A percentile compares a stretch with the other conserved stretches of the same genome.
Evolutionary conservation across 1,284 basidiomycete species (phyloP).

Genomic region (Cutaneotrichosporon spelunceum): DNA sequence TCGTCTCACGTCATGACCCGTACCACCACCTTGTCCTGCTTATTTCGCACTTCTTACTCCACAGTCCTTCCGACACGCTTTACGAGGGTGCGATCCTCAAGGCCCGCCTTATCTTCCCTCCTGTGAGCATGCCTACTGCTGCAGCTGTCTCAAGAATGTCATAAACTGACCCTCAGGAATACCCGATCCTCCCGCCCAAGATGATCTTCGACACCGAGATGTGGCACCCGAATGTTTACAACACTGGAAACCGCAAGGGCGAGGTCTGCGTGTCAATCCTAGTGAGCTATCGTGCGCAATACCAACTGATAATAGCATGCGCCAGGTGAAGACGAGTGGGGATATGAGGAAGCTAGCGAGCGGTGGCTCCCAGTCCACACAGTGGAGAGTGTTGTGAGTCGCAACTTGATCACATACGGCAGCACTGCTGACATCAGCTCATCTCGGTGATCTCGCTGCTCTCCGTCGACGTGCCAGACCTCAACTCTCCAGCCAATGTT

Average conservation of each 20-base stretch:
- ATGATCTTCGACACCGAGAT: constrained; percentile 93
- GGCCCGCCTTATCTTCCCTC: constrained; percentile 79
- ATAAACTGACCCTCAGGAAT: constrained; percentile 57
- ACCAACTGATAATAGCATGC: constrained; percentile 61
- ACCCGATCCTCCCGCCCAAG: constrained; percentile 87
- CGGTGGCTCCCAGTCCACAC: constrained; percentile 97
- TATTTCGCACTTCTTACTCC: not conserved
- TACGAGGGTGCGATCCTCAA: constrained; percentile 94
- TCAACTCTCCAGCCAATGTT: constrained; percentile 94
- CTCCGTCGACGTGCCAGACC: constrained; percentile 86
- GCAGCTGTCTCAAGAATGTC: constrained; percentile 15
- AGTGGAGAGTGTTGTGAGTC: constrained; percentile 91
- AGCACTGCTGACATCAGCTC: constrained; percentile 59
- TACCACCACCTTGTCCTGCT: constrained; percentile 1
- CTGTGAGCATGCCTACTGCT: constrained; percentile 36
- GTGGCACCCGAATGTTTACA: constrained; percentile 99
- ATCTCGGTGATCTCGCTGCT: constrained; percentile 93
- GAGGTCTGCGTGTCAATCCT: constrained; percentile 94
- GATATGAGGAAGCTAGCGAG: constrained; percentile 96
- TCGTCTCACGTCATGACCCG: not conserved
- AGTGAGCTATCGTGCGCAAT: constrained; percentile 55
- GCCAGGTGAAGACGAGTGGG: constrained; percentile 95
- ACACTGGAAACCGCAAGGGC: constrained; percentile 84
- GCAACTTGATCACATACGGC: not conserved
- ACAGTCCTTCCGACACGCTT: constrained; percentile 79